Conservation (phyloP, 2,329 filamentous ascomycete genomes). For the Diaporthe citri region DNA sequence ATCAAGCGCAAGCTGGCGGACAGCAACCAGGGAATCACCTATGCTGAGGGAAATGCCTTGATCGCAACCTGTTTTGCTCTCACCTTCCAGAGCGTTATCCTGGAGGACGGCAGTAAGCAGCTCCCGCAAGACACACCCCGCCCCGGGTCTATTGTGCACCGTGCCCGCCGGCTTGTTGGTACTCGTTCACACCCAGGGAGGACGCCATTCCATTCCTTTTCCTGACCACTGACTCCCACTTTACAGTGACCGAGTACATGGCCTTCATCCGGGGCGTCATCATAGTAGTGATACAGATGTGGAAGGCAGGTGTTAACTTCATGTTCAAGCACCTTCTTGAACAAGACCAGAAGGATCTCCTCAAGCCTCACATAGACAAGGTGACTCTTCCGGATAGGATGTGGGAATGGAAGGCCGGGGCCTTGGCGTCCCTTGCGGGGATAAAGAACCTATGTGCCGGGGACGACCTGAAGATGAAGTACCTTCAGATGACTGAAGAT, state of each 20-base stretch:
- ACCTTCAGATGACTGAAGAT: conserved; percentile 58
- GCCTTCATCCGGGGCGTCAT: conserved; percentile 70
- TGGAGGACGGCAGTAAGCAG: conserved; percentile 61
- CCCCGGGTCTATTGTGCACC: neutral
- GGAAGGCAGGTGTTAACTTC: conserved; percentile 60
- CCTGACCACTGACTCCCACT: neutral
- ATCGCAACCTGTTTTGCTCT: conserved; percentile 71
- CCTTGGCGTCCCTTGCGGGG: conserved; percentile 56
- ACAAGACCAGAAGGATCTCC: conserved; percentile 54
- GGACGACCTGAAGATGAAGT: conserved; percentile 58
- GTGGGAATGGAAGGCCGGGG: conserved; percentile 60
- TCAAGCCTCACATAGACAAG: conserved; percentile 60
- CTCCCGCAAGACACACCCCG: neutral
- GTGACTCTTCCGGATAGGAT: conserved; percentile 57
- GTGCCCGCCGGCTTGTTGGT: no score
- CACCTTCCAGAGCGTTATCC: conserved; percentile 68
- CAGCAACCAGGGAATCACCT: conserved; percentile 46
- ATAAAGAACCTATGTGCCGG: conserved; percentile 58
- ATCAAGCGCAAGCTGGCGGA: conserved; percentile 68
- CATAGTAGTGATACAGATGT: conserved; percentile 67
- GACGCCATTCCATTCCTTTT: neutral
- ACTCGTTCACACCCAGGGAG: neutral
- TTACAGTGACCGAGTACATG: conserved; percentile 68
- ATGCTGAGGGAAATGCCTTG: conserved; percentile 68
- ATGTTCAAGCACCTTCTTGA: conserved; percentile 63